phyloP scores from a whole-genome alignment of 257 asterid species.

The Penstemon barbatus region DNA sequence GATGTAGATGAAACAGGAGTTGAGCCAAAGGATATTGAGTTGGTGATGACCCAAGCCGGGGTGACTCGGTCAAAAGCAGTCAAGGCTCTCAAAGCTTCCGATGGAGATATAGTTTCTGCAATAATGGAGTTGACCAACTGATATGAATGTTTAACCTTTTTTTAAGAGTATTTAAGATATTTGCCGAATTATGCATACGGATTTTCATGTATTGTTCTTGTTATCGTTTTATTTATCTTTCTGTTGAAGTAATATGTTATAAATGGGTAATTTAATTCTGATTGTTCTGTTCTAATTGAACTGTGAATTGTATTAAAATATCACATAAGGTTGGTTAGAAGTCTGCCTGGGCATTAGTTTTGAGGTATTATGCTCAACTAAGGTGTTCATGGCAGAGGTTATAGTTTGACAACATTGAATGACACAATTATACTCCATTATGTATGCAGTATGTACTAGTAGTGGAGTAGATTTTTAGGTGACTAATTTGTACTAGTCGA shows the following conservation, averaged over 20 bases:
- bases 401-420: neutral
- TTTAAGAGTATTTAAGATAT: neutral
- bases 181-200: slow-evolving; percentile 3
- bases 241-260: neutral
- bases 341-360: too few relatives aligned
- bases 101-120: slow-evolving; percentile 69
- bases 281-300: neutral
- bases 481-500: too few relatives aligned
- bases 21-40: slow-evolving; percentile 61
- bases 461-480: too few relatives aligned
- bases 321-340: too few relatives aligned
- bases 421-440: too few relatives aligned
- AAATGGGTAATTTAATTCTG: neutral
- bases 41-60: slow-evolving; percentile 79
- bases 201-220: slow-evolving; percentile 16
- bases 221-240: neutral
- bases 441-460: too few relatives aligned
- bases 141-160: neutral
- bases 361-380: neutral
- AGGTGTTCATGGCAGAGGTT: neutral
- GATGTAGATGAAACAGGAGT: slow-evolving; percentile 67
- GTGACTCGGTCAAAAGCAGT: slow-evolving; percentile 71
- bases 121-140: slow-evolving; percentile 64
- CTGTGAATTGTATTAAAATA: neutral
- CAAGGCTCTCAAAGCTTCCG: slow-evolving; percentile 65